Percentiles rank a stretch among this genome's conserved stretches.
Conservation (phyloP, 176 grass and related monocot species). For the Aegilops sharonensis region DNA sequence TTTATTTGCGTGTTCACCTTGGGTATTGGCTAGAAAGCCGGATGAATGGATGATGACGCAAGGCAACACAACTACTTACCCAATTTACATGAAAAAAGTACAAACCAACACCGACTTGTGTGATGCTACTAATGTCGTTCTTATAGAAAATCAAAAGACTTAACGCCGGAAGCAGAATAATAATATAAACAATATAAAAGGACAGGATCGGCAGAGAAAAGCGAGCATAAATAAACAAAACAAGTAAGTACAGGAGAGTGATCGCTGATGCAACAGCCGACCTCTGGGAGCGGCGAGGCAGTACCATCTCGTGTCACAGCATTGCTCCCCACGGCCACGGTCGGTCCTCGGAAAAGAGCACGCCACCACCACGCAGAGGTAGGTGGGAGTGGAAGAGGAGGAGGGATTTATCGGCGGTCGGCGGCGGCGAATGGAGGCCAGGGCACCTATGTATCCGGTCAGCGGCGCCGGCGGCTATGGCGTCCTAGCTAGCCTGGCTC, state of each 20-base stretch:
- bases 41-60: neutral
- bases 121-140: neutral
- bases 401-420: neutral
- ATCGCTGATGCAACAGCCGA: constrained; percentile 29
- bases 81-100: neutral
- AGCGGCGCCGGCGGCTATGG: neutral
- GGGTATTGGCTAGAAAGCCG: neutral
- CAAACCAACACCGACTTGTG: neutral
- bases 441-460: neutral
- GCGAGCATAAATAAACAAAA: neutral
- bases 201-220: neutral
- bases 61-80: neutral
- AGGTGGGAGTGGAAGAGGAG: neutral
- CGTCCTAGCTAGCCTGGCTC: neutral
- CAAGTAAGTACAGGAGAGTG: neutral
- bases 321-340: constrained; percentile 6
- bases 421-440: neutral
- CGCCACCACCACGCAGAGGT: neutral
- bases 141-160: neutral
- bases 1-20: neutral
- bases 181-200: constrained; percentile 15
- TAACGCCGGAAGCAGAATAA: neutral
- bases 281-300: constrained; percentile 30
- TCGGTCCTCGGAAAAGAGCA: neutral
- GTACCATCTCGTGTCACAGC: constrained; percentile 43